phyloP scores from a whole-genome alignment of 805 yeast genomes.

The Candida vartiovaarae region DNA sequence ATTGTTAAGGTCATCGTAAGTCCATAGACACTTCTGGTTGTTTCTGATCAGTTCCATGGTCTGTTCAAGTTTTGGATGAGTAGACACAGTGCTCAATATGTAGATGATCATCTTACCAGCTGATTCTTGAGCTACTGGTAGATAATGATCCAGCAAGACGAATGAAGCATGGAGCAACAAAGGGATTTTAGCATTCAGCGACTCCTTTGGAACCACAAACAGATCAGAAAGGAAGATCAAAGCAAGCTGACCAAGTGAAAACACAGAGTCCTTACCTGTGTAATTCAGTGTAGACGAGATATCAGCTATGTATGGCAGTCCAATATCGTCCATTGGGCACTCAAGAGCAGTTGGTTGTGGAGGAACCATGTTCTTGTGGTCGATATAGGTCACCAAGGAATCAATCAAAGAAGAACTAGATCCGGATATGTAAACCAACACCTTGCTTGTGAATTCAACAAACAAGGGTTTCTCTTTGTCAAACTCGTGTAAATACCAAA shows the following conservation, averaged over 20 bases:
- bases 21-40: conserved; percentile 55
- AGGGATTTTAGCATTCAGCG: conserved; percentile 55
- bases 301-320: conserved; percentile 73
- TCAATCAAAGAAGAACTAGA: conserved; percentile 48
- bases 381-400: conserved; percentile 58
- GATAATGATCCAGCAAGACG: conserved; percentile 82
- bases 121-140: conserved; percentile 75
- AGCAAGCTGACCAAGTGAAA: conserved; percentile 84
- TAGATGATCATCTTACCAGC: conserved; percentile 72
- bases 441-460: conserved; percentile 74
- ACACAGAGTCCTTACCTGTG: conserved; percentile 61
- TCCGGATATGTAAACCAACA: conserved; percentile 71
- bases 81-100: conserved; percentile 50
- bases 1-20: conserved; percentile 75
- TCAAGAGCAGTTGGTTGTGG: conserved; percentile 34
- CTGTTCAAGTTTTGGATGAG: conserved; percentile 45
- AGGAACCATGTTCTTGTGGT: conserved; percentile 89
- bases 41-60: conserved; percentile 52
- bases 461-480: conserved; percentile 58
- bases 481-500: conserved; percentile 64
- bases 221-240: conserved; percentile 80
- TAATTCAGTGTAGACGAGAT: conserved; percentile 49
- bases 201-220: conserved; percentile 57
- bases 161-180: conserved; percentile 71
- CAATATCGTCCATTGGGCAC: conserved; percentile 27